These are phyloP conservation scores for Fonsecaea multimorphosa DNA, from an alignment of 2,329 filamentous ascomycete genomes.

Conservation along the genomic window DNA sequence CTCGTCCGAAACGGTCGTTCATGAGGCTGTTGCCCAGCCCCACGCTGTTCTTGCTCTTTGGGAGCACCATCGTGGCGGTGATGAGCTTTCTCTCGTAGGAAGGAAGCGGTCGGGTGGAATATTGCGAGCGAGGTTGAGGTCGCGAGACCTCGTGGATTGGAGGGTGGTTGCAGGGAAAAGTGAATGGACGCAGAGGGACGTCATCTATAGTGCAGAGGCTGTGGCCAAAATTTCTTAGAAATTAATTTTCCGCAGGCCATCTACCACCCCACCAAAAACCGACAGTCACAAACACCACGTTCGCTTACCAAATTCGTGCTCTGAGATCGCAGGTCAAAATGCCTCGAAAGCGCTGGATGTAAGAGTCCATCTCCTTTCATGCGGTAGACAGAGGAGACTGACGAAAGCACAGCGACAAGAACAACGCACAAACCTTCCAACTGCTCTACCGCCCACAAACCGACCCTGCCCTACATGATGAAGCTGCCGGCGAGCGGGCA, in stretches of 20 bases:
- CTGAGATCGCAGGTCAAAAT: conserved; percentile 26
- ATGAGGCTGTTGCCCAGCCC: conserved; percentile 97
- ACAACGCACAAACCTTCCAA: conserved; percentile 88
- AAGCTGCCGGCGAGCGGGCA: conserved; percentile 85
- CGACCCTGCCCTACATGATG: conserved; percentile 95
- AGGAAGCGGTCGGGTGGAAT: background rate
- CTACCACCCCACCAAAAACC: background rate
- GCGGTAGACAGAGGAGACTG: conserved; percentile 36
- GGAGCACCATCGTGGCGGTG: conserved; percentile 66
- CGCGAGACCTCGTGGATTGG: conserved; percentile 4
- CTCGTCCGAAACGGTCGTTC: conserved; percentile 97
- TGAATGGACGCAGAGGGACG: conserved; percentile 17
- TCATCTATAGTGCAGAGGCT: conserved; percentile 24
- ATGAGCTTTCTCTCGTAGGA: background rate
- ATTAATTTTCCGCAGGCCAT: conserved; percentile 20
- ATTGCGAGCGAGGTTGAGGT: conserved; percentile 6
- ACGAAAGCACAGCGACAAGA: conserved; percentile 72
- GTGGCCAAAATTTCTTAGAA: conserved; percentile 26
- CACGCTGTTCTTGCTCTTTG: conserved; percentile 94
- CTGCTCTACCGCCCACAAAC: conserved; percentile 96
- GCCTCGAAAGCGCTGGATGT: conserved; percentile 76
- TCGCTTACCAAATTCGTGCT: conserved; percentile 5
- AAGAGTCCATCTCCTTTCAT: conserved; percentile 44
- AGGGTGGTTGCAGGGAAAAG: conserved; percentile 2
- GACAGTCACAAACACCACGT: background rate